Evolutionary conservation across 805 yeast genomes (phyloP), one percentile per base, ranked within the genome.

Genomic region (Maudiozyma serrabonitensis): DNA sequence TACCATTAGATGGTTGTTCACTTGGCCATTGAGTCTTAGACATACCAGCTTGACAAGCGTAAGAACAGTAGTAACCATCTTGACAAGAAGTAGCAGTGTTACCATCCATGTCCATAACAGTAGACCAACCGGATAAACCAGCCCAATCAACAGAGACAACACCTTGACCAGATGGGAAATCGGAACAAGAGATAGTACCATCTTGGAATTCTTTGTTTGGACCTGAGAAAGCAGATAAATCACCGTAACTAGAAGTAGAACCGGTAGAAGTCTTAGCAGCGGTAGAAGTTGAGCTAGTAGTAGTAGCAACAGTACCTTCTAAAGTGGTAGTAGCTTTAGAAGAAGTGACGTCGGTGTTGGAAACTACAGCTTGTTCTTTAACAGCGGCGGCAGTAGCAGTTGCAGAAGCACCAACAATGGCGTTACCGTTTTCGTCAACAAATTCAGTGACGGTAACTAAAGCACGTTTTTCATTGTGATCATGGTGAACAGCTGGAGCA

Each of bases 21-120:
- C 83, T 71, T 57, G 99, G 99, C 95, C 95, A 91, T 75, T 91
- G 99, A 49, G 97, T 88, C 82, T 91, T 91, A 66, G 97, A 88
- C 96, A 88, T 88, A 80, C 98, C 99, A 46, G 96, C 81, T 76
- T 89, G 95, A 76, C 99, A 91, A 53, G 97, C 95, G 72, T 91
- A 91, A 54, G 98, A 91, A 74, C 99, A 91, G 82, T 87, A 88
- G 62, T 82, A 80, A 54, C 97, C 98, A 60, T 90, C 96, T 55
- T 74, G 68, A 76, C 99, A 91, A 48, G 78, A 62, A 48, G 87
- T 76, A 54, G 90, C 80, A 55, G 87, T 79, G 56, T 65, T 64
- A 50, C 62, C 49, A 55, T 60, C 87, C 88, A 55, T 67, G 55
- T 60, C 63, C 67, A 49, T 68, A 78, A 67, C 49, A 48, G 68